These are phyloP conservation scores for Beta macrorhiza DNA, from an alignment of 179 eudicot species.

Conservation along the genomic window DNA sequence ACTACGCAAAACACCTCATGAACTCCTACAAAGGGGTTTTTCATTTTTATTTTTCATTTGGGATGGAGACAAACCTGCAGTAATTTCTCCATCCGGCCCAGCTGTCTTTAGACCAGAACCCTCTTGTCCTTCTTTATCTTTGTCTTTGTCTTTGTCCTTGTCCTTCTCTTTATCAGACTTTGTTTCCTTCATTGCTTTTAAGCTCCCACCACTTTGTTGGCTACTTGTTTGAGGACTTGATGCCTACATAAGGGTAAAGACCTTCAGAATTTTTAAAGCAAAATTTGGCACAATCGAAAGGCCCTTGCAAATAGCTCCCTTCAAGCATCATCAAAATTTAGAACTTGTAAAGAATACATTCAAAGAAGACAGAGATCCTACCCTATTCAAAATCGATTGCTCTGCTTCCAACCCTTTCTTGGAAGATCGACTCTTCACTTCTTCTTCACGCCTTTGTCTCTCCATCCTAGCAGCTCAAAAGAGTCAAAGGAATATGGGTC, in stretches of 20 bases:
- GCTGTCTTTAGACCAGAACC: conserved; percentile 79
- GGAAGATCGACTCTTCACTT: conserved; percentile 71
- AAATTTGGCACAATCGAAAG: not conserved
- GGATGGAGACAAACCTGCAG: conserved; percentile 60
- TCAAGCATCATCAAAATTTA: not conserved
- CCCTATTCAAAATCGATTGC: conserved; percentile 80
- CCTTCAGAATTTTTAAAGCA: conserved; percentile 4
- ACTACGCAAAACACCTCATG: not conserved
- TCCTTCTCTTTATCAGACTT: conserved; percentile 45
- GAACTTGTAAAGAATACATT: not conserved
- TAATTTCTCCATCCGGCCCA: conserved; percentile 92
- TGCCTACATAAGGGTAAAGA: conserved; percentile 47
- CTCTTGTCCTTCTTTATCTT: conserved; percentile 84
- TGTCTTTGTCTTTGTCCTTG: conserved; percentile 43
- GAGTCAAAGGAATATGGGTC: conserved; percentile 11
- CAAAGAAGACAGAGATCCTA: conserved; percentile 24
- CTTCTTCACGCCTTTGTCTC: conserved; percentile 97
- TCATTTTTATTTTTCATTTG: not conserved
- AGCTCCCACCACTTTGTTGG: conserved; percentile 74
- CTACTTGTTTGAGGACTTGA: conserved; percentile 92
- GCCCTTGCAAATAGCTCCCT: not conserved
- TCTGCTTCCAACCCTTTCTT: conserved; percentile 72
- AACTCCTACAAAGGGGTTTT: not conserved
- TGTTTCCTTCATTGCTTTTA: conserved; percentile 79
- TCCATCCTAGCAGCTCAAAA: conserved; percentile 73